Evolutionary conservation across 2,329 filamentous ascomycete genomes (phyloP).

Genomic region (Aspergillus versicolor): DNA sequence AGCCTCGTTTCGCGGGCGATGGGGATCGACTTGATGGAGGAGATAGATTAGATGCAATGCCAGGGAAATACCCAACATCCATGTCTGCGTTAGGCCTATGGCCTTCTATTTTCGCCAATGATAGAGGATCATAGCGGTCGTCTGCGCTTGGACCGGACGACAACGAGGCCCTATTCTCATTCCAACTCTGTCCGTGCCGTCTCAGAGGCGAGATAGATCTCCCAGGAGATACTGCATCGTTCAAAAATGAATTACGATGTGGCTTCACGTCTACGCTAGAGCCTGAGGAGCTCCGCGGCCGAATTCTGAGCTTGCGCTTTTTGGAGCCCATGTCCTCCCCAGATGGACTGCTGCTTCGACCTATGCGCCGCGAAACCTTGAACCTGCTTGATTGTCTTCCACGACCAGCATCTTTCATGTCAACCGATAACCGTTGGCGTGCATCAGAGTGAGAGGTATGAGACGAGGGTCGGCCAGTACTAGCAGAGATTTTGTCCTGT

Average conservation of each 20-base stretch:
- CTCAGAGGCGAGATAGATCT: conserved; percentile 9
- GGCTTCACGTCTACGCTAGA: conserved; percentile 44
- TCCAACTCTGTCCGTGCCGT: conserved; percentile 21
- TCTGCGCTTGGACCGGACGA: conserved; percentile 53
- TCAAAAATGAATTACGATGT: conserved; percentile 9
- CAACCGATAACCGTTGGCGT: conserved; percentile 30
- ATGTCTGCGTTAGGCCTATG: conserved; percentile 44
- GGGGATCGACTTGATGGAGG: conserved; percentile 61
- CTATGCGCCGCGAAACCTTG: conserved; percentile 56
- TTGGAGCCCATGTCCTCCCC: conserved; percentile 52
- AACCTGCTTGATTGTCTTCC: conserved; percentile 62
- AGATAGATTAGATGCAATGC: conserved; percentile 63
- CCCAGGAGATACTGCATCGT: background rate
- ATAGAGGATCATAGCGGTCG: conserved; percentile 31
- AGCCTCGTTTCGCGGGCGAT: conserved; percentile 63
- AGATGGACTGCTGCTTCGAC: conserved; percentile 55
- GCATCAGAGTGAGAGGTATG: conserved; percentile 40
- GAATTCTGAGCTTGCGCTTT: conserved; percentile 53
- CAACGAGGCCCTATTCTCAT: conserved; percentile 54
- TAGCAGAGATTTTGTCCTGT: conserved; percentile 23
- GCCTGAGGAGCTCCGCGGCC: conserved; percentile 56
- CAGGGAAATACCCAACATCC: conserved; percentile 52
- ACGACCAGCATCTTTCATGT: conserved; percentile 53
- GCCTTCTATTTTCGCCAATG: conserved; percentile 45
- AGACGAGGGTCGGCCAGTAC: conserved; percentile 24